Conservation (phyloP, 192 early-diverging fungal genomes). For the Coemansia biformis region DNA sequence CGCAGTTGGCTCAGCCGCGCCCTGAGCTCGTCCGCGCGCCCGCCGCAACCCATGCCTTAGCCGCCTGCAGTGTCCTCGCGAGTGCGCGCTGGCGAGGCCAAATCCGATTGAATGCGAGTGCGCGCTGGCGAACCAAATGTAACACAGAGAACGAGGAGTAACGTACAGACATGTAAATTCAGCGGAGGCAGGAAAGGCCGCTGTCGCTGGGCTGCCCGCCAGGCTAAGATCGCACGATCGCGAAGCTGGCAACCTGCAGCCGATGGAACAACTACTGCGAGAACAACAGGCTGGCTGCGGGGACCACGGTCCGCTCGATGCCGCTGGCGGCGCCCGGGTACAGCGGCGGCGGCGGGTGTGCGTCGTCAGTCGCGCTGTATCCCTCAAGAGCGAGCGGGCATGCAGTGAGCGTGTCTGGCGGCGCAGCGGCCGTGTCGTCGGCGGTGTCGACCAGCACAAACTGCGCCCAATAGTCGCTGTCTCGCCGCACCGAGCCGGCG, state of each 20-base stretch:
- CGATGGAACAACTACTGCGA: neutral
- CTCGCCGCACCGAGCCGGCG: constrained; percentile 13
- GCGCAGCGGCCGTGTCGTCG: neutral
- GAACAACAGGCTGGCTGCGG: neutral
- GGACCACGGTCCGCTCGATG: constrained; percentile 29
- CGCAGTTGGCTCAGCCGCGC: constrained; percentile 19
- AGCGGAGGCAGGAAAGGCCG: too few relatives aligned
- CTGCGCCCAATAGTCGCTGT: constrained; percentile 34
- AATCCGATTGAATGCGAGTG: too few relatives aligned
- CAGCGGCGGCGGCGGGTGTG: constrained; percentile 22
- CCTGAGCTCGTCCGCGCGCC: constrained; percentile 7
- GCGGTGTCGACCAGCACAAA: constrained; percentile 38
- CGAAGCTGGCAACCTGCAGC: too few relatives aligned
- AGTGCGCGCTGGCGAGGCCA: constrained; percentile 6
- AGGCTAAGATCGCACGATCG: too few relatives aligned
- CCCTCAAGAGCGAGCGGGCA: constrained; percentile 30
- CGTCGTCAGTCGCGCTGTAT: constrained; percentile 17
- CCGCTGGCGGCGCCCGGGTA: constrained; percentile 23
- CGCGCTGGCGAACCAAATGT: too few relatives aligned
- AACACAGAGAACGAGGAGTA: too few relatives aligned
- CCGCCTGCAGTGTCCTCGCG: too few relatives aligned
- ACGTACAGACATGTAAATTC: too few relatives aligned
- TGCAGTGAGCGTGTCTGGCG: neutral
- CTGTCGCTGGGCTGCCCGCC: too few relatives aligned
- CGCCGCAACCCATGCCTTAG: too few relatives aligned